phyloP scores from a whole-genome alignment of 129 eudicot genomes.

The Flaveria bidentis region DNA sequence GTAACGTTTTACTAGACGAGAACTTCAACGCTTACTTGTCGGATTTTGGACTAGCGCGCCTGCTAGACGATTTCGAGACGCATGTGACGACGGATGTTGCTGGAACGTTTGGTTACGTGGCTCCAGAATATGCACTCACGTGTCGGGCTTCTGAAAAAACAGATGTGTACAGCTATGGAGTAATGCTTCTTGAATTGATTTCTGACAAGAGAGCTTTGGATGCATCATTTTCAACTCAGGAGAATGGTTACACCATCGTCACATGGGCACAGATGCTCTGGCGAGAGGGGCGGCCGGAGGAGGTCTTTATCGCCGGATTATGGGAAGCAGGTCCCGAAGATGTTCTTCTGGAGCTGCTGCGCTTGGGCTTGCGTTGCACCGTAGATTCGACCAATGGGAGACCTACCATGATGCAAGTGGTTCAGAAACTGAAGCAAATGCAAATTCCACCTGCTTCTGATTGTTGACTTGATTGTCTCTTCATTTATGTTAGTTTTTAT shows the following conservation, averaged over 20 bases:
- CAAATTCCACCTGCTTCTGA: slow-evolving; percentile 33
- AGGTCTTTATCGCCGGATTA: slow-evolving; percentile 48
- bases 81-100: slow-evolving; percentile 65
- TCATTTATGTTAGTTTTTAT: slow-evolving; percentile 23
- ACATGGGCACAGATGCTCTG: slow-evolving; percentile 53
- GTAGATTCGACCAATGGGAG: slow-evolving; percentile 44
- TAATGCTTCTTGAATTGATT: slow-evolving; percentile 54
- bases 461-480: slow-evolving; percentile 24
- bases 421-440: slow-evolving; percentile 52
- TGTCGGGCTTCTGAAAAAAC: slow-evolving; percentile 62
- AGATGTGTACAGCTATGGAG: slow-evolving; percentile 63
- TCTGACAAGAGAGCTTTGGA: slow-evolving; percentile 60
- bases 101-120: slow-evolving; percentile 67
- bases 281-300: slow-evolving; percentile 43
- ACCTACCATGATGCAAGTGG: slow-evolving; percentile 61
- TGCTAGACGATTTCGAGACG: slow-evolving; percentile 58
- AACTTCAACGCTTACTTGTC: slow-evolving; percentile 59
- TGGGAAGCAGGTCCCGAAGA: slow-evolving; percentile 57
- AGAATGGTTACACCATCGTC: slow-evolving; percentile 60
- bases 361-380: slow-evolving; percentile 54
- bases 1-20: slow-evolving; percentile 59
- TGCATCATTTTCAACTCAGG: slow-evolving; percentile 52
- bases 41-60: slow-evolving; percentile 60
- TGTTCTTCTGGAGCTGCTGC: slow-evolving; percentile 43
- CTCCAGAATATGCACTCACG: slow-evolving; percentile 61